phyloP scores from a whole-genome alignment of 495 filamentous ascomycete species.

The Halenospora varia region DNA sequence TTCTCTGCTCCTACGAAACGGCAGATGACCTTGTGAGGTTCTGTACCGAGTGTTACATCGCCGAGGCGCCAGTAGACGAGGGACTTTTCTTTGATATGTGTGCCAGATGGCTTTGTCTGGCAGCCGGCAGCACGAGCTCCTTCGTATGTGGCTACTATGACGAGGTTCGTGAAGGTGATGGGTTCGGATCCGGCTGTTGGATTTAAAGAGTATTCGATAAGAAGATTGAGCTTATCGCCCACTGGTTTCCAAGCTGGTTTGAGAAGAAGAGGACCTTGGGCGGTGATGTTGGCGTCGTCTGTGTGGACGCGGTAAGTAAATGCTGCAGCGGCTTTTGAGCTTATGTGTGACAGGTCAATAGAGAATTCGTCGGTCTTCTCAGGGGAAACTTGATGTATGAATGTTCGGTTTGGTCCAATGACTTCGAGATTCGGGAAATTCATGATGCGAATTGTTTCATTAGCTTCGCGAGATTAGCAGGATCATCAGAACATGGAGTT shows the following conservation, averaged over 20 bases:
- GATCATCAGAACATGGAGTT: not conserved
- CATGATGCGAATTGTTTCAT: slow-evolving; percentile 75
- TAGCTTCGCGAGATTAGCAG: slow-evolving; percentile 30
- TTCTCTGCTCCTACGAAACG: slow-evolving; percentile 72
- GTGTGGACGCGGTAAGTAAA: slow-evolving; percentile 96
- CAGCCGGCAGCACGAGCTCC: slow-evolving; percentile 57
- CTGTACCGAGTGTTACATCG: slow-evolving; percentile 59
- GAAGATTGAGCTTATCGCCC: slow-evolving; percentile 72
- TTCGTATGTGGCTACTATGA: slow-evolving; percentile 78
- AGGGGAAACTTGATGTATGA: slow-evolving; percentile 62
- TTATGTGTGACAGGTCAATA: slow-evolving; percentile 55
- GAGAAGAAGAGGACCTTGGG: slow-evolving; percentile 75
- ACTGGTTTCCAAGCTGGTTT: slow-evolving; percentile 82
- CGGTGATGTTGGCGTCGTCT: slow-evolving; percentile 53
- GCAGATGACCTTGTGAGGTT: slow-evolving; percentile 67
- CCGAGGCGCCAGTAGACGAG: slow-evolving; percentile 85
- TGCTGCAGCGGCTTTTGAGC: slow-evolving; percentile 63
- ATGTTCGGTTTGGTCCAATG: slow-evolving; percentile 90
- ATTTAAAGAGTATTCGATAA: slow-evolving; percentile 85
- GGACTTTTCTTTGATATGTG: slow-evolving; percentile 83
- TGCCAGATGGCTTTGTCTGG: slow-evolving; percentile 70
- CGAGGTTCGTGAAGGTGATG: slow-evolving; percentile 72
- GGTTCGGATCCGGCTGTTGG: slow-evolving; percentile 53
- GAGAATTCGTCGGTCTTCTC: slow-evolving; percentile 79
- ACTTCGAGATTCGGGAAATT: slow-evolving; percentile 90